Evolutionary conservation across 768 basidiomycete genomes (phyloP).

Genomic region (Sutorius australiensis): DNA sequence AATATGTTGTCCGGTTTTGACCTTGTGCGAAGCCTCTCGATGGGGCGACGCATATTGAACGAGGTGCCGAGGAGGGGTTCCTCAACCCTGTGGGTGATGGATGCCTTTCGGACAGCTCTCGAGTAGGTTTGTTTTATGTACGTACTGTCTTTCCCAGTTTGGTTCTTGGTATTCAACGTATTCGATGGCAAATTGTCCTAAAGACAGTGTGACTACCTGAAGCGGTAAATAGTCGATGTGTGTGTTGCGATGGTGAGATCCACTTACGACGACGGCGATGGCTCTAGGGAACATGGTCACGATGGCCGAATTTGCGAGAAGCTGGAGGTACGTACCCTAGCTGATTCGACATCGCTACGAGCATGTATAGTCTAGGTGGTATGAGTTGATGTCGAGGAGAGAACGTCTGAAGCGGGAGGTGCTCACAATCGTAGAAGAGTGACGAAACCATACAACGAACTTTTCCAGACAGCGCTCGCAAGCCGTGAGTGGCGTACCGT

Average conservation of each 20-base stretch:
- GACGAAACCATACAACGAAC: slow-evolving; percentile 52
- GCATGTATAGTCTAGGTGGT: slow-evolving; percentile 58
- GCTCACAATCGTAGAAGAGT: slow-evolving; percentile 61
- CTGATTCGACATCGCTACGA: slow-evolving; percentile 68
- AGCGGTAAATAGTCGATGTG: not conserved
- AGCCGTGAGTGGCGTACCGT: slow-evolving; percentile 40
- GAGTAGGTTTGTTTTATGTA: not conserved
- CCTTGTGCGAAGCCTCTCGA: slow-evolving; percentile 40
- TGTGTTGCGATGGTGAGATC: not conserved
- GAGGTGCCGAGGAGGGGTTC: slow-evolving; percentile 23
- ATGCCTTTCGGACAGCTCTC: not conserved
- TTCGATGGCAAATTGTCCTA: slow-evolving; percentile 56
- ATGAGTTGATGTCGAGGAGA: slow-evolving; percentile 1
- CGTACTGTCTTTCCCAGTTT: slow-evolving; percentile 20
- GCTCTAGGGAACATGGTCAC: slow-evolving; percentile 18
- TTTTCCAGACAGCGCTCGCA: slow-evolving; percentile 49
- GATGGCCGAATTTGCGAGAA: not conserved
- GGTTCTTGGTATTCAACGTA: slow-evolving; percentile 23
- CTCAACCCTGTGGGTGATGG: slow-evolving; percentile 12
- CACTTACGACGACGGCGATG: slow-evolving; percentile 24
- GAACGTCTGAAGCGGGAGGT: not conserved
- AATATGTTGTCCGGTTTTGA: slow-evolving; percentile 57
- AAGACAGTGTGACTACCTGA: slow-evolving; percentile 54
- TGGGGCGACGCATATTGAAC: not conserved
- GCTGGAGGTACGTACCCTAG: slow-evolving; percentile 47